Base-by-base conservation (phyloP, 495 filamentous ascomycete species). In the Aspergillus hancockii region DNA sequence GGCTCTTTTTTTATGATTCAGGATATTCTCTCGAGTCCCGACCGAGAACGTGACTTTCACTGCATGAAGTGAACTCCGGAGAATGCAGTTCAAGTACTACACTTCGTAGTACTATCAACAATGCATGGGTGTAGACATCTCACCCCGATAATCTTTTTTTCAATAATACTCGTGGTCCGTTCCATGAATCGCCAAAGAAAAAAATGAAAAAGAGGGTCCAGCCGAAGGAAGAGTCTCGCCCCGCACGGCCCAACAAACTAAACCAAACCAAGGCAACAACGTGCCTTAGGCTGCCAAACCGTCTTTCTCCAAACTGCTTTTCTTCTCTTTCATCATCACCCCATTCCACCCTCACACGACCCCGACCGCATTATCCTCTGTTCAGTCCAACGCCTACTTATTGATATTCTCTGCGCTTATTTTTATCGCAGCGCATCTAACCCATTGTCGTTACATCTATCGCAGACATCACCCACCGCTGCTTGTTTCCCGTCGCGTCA, bases 221-320 rank as follows among this genome's bases (percentile, higher is more conserved):
- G 62, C 57, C 61, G 54, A 51, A 57, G 41, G 52, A 22, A 38
- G 41, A 23, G 53, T 47, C 49, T 60, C 57, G 54, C 60, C 64
- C 61, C 60, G 63, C 63, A 66, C 58, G 55, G 54, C 51, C 57
- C 47, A 25, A 43, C 59, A 46, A 53, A n/a, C n/a, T n/a, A n/a
- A 54, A 52, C 31, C 32, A 54, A 34, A 23, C 62, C 54, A 49
- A 60, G 60, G 49, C 53, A n/a, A n/a, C 56, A 16, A 25, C 50
- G 3, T 2, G 38, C 28, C 54, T 49, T 49, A 28, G 30, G 54
- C 60, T 30, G 41, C 54, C 43, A 18, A 56, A 47, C 56, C 54
- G 50, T 49, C 43, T 57, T 49, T 49, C 45, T 22, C 43, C 28
- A 32, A 40, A 54, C 52, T 49, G 31, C 43, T 56, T 43, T 34